phyloP scores from a whole-genome alignment of 441 rosid genomes.

The Bruguiera hainesii region DNA sequence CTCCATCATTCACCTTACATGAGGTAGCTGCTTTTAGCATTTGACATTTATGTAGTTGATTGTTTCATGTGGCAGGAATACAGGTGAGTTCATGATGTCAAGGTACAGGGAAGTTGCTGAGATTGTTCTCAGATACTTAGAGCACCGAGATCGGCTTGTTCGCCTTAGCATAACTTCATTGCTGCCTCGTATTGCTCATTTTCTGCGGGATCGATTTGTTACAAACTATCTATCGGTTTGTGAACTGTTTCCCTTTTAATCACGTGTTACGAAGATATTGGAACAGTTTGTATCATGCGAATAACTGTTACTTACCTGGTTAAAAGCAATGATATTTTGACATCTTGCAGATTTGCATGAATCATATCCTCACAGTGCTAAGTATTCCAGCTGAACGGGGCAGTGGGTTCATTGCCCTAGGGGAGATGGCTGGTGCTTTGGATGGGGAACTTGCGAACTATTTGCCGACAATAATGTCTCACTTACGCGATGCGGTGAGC shows the following conservation, averaged over 20 bases:
- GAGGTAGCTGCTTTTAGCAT: neutral
- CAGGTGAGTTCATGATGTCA: slow-evolving; percentile 99
- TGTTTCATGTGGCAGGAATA: slow-evolving; percentile 65
- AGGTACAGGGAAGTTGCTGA: slow-evolving; percentile 99
- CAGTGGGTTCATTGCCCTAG: slow-evolving; percentile 98
- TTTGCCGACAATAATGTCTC: slow-evolving; percentile 97
- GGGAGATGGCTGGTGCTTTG: slow-evolving; percentile 99
- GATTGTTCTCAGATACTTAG: slow-evolving; percentile 91
- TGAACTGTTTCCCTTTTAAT: slow-evolving; percentile 22
- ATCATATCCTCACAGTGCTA: slow-evolving; percentile 90
- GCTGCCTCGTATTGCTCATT: slow-evolving; percentile 99
- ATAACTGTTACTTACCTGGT: slow-evolving; percentile 8
- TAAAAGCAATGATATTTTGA: slow-evolving; percentile 17
- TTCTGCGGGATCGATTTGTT: slow-evolving; percentile 98
- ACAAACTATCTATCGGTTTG: slow-evolving; percentile 89
- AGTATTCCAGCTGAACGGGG: slow-evolving; percentile 93
- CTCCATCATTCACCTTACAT: too few species aligned
- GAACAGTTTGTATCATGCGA: too few species aligned
- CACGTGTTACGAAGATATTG: neutral
- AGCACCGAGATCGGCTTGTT: slow-evolving; percentile 96
- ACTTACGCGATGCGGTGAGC: slow-evolving; percentile 97
- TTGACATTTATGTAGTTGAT: slow-evolving; percentile 12
- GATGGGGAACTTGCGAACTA: slow-evolving; percentile 93
- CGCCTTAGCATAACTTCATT: slow-evolving; percentile 99
- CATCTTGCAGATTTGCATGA: slow-evolving; percentile 88